These are phyloP conservation scores for Apiospora rasikravindrae DNA, from an alignment of 2,329 filamentous ascomycete genomes.

Conservation along the genomic window DNA sequence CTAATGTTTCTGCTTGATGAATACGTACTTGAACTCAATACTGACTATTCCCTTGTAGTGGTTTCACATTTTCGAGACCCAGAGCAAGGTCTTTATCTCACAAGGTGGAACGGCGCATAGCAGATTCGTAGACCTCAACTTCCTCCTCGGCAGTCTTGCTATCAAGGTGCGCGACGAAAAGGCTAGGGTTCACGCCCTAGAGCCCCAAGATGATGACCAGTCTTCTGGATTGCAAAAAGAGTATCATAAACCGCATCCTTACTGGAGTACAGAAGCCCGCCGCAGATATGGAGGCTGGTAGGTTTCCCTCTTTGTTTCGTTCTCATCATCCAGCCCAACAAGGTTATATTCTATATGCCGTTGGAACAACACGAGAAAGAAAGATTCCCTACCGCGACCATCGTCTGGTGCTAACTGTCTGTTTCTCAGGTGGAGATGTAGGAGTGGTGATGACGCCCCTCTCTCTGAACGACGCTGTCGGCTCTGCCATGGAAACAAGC, in stretches of 20 bases:
- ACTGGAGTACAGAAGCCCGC: background rate
- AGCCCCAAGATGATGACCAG: background rate
- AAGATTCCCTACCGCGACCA: background rate
- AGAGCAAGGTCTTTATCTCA: background rate
- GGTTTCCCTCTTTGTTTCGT: background rate
- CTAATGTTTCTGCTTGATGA: too few relatives aligned
- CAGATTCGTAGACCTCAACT: conserved; percentile 8
- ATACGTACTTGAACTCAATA: background rate
- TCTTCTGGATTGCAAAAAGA: background rate
- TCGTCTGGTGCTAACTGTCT: background rate
- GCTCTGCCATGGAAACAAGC: background rate
- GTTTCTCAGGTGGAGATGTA: background rate
- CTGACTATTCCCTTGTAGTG: background rate
- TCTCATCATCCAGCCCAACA: background rate
- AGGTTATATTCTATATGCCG: background rate
- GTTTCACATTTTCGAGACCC: conserved; percentile 2
- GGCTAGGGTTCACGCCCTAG: background rate
- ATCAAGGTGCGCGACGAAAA: background rate
- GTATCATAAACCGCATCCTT: background rate
- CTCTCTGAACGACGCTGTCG: background rate
- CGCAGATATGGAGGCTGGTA: background rate
- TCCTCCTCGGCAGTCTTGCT: background rate
- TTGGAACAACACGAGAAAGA: background rate
- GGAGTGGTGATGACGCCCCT: background rate
- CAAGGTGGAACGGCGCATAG: background rate